Evolutionary conservation across 2,329 filamentous ascomycete species (phyloP), one percentile per base, ranked within the genome.

Genomic region (Teratosphaeria epicoccoides): DNA sequence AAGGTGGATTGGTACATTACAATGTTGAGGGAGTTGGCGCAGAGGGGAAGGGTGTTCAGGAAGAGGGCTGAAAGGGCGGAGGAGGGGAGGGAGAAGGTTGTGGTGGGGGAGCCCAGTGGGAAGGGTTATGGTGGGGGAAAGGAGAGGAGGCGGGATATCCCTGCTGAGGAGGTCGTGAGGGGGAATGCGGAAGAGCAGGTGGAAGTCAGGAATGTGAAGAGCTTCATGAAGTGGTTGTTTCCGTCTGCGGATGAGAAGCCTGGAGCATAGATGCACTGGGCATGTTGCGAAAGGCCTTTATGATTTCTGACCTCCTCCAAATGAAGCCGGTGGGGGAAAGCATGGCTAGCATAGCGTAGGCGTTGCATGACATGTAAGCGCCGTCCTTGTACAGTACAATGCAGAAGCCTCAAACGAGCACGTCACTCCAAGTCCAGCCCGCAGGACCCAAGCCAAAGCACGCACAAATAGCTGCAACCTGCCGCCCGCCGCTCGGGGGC

Each of bases 31-130:
- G 57, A 68, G 1, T 66, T 80, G 56, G 82, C 76, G 49, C 59
- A 72, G 11, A 63, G 72, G 49, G 88, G 89, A 6, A 75, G 78
- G 43, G 54, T 65, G 47, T 85, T 78, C 68, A 79, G 88, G 53
- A 62, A 73, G 50, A 54, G 69, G 56, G 72, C 83, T 63, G 77
- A 82, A 51, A 60, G 73, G 61, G 61, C 75, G 25, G 79, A 84
- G 26, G 78, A 83, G 52, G 63, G 62, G 68, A 45, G 61, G 68
- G 73, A 73, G 24, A 60, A 66, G 51, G 58, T 67, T 37, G 55
- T 72, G 43, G 53, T 61, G 43, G 64, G 64, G 14, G 48, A 54
- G 24, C 52, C 51, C 26, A 37, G 55, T 43, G 44, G 51, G 11
- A 37, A 52, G 17, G 49, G 25, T 40, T 43, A 29, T n/a, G 25